phyloP scores from a whole-genome alignment of 768 basidiomycete genomes.

The Suillus subaureus region DNA sequence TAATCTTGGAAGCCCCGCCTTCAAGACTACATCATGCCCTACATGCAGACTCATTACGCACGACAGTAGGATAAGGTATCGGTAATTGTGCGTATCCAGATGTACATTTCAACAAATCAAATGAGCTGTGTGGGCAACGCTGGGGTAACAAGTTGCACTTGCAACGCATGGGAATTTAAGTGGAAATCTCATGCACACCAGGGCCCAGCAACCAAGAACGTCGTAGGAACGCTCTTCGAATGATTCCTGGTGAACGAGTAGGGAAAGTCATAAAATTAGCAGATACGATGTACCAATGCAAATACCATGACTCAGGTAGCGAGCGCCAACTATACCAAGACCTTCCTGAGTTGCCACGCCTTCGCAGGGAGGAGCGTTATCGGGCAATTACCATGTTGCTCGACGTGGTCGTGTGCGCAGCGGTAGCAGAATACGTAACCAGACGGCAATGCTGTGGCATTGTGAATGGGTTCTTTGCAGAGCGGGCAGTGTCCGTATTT shows the following conservation, averaged over 20 bases:
- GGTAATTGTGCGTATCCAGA: neutral
- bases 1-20: neutral
- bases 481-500: conserved; percentile 86
- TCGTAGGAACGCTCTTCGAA: neutral
- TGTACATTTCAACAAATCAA: neutral
- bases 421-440: conserved; percentile 96
- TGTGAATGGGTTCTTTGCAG: conserved; percentile 71
- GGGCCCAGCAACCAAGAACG: neutral
- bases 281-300: neutral
- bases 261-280: neutral
- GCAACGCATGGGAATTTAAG: neutral
- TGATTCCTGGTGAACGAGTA: neutral
- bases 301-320: neutral
- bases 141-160: too few species aligned
- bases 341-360: conserved; percentile 85
- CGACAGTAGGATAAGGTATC: neutral
- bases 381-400: conserved; percentile 79
- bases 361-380: conserved; percentile 78
- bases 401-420: conserved; percentile 84
- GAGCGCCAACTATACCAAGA: conserved; percentile 58
- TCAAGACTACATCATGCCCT: neutral
- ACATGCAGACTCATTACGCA: neutral
- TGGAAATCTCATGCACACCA: too few species aligned
- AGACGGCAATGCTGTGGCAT: conserved; percentile 88
- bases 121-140: neutral